Percentiles rank a stretch among this genome's conserved stretches.
These are phyloP conservation scores for Crucibulum parvulum DNA, from an alignment of 1,284 basidiomycete species.

Conservation along the genomic window DNA sequence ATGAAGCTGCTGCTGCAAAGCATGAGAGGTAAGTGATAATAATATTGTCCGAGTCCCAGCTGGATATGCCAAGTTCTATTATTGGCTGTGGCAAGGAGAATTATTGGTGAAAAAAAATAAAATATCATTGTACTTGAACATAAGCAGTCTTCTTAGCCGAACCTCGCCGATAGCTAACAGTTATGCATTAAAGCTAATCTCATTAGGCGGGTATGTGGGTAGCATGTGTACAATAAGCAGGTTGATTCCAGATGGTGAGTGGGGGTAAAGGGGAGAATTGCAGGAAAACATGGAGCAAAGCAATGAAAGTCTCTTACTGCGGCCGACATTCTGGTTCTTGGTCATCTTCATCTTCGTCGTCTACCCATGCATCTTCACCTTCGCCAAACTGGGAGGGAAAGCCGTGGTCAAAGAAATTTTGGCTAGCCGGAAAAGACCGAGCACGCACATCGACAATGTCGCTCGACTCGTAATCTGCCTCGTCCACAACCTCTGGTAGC, in stretches of 20 bases:
- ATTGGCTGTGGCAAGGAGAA: too few species aligned
- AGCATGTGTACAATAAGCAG: not conserved
- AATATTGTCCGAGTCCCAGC: too few species aligned
- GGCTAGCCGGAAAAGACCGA: constrained; percentile 71
- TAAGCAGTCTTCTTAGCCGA: too few species aligned
- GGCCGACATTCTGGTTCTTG: constrained; percentile 70
- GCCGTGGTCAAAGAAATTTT: constrained; percentile 76
- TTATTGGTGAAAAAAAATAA: too few species aligned
- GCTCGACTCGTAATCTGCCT: constrained; percentile 75
- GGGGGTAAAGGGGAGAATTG: not conserved
- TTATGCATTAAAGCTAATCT: not conserved
- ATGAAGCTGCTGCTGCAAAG: too few species aligned
- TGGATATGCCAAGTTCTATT: too few species aligned
- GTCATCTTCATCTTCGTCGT: constrained; percentile 65
- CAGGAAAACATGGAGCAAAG: constrained; percentile 7
- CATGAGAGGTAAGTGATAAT: too few species aligned
- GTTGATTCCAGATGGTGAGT: not conserved
- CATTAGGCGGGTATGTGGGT: not conserved
- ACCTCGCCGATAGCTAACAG: too few species aligned
- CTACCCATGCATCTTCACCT: constrained; percentile 69
- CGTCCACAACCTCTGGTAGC: constrained; percentile 72
- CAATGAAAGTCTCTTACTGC: constrained; percentile 47
- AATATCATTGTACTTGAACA: too few species aligned
- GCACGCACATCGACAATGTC: constrained; percentile 82
- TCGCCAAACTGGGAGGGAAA: constrained; percentile 76